A percentile compares a stretch with the other conserved stretches of the same genome.
Conservation (phyloP, 116 monocot species). For the Dioscorea cayenensis region DNA sequence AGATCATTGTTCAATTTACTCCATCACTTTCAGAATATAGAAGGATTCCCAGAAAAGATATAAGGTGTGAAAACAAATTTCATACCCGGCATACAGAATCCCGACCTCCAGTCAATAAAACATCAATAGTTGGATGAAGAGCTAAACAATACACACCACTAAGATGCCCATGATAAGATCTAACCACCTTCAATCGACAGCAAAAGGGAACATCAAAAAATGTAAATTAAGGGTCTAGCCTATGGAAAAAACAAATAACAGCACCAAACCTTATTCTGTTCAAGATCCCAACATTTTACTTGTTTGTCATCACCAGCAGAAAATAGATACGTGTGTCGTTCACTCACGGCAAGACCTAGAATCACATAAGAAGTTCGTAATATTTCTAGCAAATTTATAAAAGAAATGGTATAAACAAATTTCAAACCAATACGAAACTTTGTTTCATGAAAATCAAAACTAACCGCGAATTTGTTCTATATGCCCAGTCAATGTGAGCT, state of each 20-base stretch:
- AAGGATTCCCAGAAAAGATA: neutral
- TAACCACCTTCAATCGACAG: slow-evolving; percentile 49
- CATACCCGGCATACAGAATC: slow-evolving; percentile 99
- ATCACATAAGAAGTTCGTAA: neutral
- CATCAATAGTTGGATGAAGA: slow-evolving; percentile 90
- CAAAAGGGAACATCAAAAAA: neutral
- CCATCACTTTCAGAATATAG: neutral
- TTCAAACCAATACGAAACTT: neutral
- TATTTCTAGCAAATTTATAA: neutral
- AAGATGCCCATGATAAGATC: slow-evolving; percentile 97
- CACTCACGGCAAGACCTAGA: slow-evolving; percentile 92
- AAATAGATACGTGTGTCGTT: slow-evolving; percentile 88
- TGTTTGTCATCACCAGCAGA: slow-evolving; percentile 99
- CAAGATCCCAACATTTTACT: slow-evolving; percentile 99
- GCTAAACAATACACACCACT: slow-evolving; percentile 99
- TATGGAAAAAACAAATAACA: slow-evolving; percentile 1
- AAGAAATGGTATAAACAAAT: neutral
- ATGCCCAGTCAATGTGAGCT: slow-evolving; percentile 96
- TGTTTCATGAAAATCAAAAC: slow-evolving; percentile 9
- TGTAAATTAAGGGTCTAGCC: neutral
- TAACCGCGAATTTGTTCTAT: slow-evolving; percentile 96
- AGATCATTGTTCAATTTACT: neutral
- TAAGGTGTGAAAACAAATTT: neutral
- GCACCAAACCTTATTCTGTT: slow-evolving; percentile 83
- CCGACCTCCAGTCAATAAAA: slow-evolving; percentile 92